Evolutionary conservation across 2,329 filamentous ascomycete genomes (phyloP), one percentile per base, ranked within the genome.

Genomic region (Fusarium sp.): DNA sequence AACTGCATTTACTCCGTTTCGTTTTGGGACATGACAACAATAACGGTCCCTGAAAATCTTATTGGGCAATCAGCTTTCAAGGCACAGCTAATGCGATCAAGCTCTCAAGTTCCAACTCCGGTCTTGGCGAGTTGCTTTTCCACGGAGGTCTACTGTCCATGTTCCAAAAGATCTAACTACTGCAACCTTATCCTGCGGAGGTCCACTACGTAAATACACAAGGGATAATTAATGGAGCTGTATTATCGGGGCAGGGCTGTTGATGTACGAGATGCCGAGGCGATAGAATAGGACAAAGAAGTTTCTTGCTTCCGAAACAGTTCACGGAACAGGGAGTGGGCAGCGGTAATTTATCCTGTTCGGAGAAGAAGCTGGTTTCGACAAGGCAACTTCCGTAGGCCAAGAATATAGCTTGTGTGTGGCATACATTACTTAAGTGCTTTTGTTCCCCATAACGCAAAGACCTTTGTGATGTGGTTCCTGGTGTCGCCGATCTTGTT

Each of bases 291-390:
- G 18, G 30, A 18, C 24, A 22, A 34, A 30, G 20, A 62, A 25
- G 38, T 15, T 63, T 57, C 58, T 38, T 64, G 34, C 34, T 34
- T 57, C 61, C 62, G 60, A 65, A 65, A 65, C 62, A 53, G 49
- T 53, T 27, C 34, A 18, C 49, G 49, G 49, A 53, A 7, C 34
- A 53, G 18, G 49, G 47, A 18, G 47, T 25, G 41, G 59, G 44
- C 47, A 47, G 45, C 52, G 61, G 61, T 52, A 51, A 41, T 59
- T 60, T 52, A 22, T 44, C 43, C 53, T 13, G 38, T 48, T 47
- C 41, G 44, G 58, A 47, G 25, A 32, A 43, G 34, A n/a, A 25
- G 38, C 49, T 53, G 12, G 34, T 41, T 53, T 53, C 3, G 24
- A 12, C 7, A 13, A 11, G 24, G 24, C 10, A 29, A 27, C 18